Base-by-base conservation (phyloP, 805 yeast genomes). In the Kregervanrija fluxuum region DNA sequence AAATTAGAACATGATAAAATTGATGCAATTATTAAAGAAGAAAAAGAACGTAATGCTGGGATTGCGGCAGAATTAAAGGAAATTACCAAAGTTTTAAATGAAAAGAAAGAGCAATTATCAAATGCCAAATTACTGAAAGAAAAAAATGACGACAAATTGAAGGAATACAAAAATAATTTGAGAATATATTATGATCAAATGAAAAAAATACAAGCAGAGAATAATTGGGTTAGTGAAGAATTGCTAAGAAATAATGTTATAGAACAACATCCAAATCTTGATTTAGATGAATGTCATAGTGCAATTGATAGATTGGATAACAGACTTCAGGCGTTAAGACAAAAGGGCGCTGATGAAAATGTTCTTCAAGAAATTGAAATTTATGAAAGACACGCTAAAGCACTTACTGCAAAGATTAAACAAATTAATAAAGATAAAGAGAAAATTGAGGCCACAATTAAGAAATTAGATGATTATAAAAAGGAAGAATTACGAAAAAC, bases 351-450 rank as follows among this genome's bases (percentile, higher is more conserved):
- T 13, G 88, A 89, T 54, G 73, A 83, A 2, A 85, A 89, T 56
- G 87, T 88, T 49, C 85, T 85, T 95, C 81, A 81, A 55, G 85
- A 85, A 85, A 86, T 88, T 50, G 96, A 89, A 56, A 87, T 80
- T 52, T 95, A 87, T 28, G 96, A 89, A 60, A 88, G 84, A 71
- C 87, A 88, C 59, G 97, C 89, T 57, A 61, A 71, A 8, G 72
- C 90, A 4, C 70, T 91, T 56, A 82, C 77, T 53, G 73, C 77
- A 8, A 89, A 87, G 90, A 84, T 91, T 51, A 75, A 73, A 49
- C 88, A 95, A 5, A 88, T 90, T 53, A 95, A 85, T 54, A 85
- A 80, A 63, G 97, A 91, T 64, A 89, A 89, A 64, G 65, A 79
- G 10, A 91, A 91, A 68, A 90, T 93, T 53, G 90, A 84, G 54